Conservation (phyloP, 257 asterid genomes). For the Rubia yunnanensis region DNA sequence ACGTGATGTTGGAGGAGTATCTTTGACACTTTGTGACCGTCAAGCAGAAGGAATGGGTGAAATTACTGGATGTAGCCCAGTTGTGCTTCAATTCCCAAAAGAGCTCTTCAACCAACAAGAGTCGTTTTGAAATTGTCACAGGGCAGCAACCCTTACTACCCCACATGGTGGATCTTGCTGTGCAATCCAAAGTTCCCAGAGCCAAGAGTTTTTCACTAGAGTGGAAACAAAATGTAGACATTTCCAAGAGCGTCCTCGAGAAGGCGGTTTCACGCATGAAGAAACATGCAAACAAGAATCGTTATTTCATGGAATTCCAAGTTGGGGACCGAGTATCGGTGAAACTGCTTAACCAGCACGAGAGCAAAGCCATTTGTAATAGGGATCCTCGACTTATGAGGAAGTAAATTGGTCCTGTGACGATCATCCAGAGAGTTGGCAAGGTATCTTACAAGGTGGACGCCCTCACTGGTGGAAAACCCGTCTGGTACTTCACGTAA, state of each 20-base stretch:
- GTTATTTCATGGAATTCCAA: background rate
- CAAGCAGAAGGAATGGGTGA: too few relatives aligned
- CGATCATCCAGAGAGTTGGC: too few relatives aligned
- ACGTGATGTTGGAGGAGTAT: too few relatives aligned
- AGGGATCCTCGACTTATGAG: too few relatives aligned
- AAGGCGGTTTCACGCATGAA: background rate
- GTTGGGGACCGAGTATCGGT: background rate
- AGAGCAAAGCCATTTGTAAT: background rate
- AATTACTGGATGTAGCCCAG: background rate
- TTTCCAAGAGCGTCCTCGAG: background rate
- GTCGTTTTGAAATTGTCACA: background rate
- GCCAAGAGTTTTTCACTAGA: too few relatives aligned
- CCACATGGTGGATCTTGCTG: background rate
- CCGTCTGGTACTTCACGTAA: too few relatives aligned
- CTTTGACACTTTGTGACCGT: too few relatives aligned
- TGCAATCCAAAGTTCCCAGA: too few relatives aligned
- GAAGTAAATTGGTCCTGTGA: too few relatives aligned
- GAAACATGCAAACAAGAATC: background rate
- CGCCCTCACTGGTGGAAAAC: too few relatives aligned
- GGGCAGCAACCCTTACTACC: background rate
- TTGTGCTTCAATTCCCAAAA: conserved; percentile 7
- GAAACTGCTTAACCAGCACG: background rate
- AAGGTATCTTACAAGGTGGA: too few relatives aligned
- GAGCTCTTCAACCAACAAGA: background rate
- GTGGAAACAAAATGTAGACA: background rate